Evolutionary conservation across 352 stramenopile genomes (phyloP), one percentile per base, ranked within the genome.

Genomic region (Peronospora tabacina): DNA sequence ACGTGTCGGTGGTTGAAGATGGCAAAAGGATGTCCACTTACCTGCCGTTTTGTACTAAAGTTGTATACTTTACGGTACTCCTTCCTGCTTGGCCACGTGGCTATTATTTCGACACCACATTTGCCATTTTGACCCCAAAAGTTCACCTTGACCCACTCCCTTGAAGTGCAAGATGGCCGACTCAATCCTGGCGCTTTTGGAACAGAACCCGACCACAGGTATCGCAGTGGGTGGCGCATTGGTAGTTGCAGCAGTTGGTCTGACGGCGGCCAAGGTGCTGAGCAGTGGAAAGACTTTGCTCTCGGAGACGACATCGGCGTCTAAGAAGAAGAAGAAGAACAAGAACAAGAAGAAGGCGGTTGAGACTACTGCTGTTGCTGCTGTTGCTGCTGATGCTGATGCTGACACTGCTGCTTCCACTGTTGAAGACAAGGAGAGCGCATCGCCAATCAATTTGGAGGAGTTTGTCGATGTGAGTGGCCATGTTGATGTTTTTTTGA

Each of bases 171-270:
- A 8, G 2, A 88, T 88, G 76, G 73, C 76, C 16, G 74, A 87
- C 62, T 58, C 68, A 13, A 51, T 89, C n/a, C 55, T 82, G 45
- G 74, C 66, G 48, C 37, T 89, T 30, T 58, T 89, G 26, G 78
- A 82, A 52, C 74, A 85, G 59, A 68, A 74, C 56, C 68, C 75
- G 22, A 66, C 70, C 32, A 71, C 71, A 38, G 71, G 74, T 28
- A 67, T 89, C 28, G 78, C 78, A 12, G 72, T 90, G 12, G 78
- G 78, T 22, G 78, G 78, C 37, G 78, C 78, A 17, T 35, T 90
- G 38, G 71, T 87, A 26, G 78, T 73, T 0, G 76, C 74, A 7
- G 78, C 78, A 8, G 72, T 90, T 44, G 76, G 75, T 12, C 70
- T 87, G 52, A 76, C 70, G 13, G 78, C 78, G 22, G 75, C 72